Evolutionary conservation across 129 eudicot genomes (phyloP).

Genomic region (Kitagawia praeruptora): DNA sequence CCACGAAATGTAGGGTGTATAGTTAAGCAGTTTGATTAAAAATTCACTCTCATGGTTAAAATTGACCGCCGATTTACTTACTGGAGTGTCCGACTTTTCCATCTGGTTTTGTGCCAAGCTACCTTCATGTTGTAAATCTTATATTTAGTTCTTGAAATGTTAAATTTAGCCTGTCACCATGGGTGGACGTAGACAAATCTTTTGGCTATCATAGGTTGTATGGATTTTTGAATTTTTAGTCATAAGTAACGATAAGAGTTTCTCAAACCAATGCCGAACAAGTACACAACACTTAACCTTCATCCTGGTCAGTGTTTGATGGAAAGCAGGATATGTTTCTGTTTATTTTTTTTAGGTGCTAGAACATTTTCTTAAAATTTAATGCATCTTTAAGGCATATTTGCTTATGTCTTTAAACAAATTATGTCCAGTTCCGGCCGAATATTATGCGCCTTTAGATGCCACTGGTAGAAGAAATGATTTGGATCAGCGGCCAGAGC

Average conservation of each 20-base stretch:
- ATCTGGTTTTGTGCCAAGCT: neutral
- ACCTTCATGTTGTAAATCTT: neutral
- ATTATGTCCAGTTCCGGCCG: slow-evolving; percentile 58
- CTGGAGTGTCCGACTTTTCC: neutral
- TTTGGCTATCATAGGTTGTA: neutral
- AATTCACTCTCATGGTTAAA: too few relatives aligned
- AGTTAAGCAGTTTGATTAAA: too few relatives aligned
- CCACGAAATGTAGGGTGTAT: too few relatives aligned
- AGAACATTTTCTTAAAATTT: neutral
- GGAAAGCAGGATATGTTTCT: neutral
- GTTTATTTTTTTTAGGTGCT: neutral
- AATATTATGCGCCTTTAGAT: slow-evolving; percentile 80
- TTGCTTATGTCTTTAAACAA: slow-evolving; percentile 20
- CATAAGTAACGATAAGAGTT: neutral
- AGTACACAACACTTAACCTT: neutral
- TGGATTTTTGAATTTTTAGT: neutral
- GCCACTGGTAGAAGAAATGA: slow-evolving; percentile 79
- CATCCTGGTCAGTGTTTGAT: neutral
- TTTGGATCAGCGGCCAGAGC: slow-evolving; percentile 90
- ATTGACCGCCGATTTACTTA: neutral
- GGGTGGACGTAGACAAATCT: neutral
- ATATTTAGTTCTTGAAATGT: too few relatives aligned
- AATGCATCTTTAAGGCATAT: neutral
- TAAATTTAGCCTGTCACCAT: neutral
- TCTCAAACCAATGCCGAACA: neutral